phyloP scores from a whole-genome alignment of 106 monocot genomes.

The Allium sativum region DNA sequence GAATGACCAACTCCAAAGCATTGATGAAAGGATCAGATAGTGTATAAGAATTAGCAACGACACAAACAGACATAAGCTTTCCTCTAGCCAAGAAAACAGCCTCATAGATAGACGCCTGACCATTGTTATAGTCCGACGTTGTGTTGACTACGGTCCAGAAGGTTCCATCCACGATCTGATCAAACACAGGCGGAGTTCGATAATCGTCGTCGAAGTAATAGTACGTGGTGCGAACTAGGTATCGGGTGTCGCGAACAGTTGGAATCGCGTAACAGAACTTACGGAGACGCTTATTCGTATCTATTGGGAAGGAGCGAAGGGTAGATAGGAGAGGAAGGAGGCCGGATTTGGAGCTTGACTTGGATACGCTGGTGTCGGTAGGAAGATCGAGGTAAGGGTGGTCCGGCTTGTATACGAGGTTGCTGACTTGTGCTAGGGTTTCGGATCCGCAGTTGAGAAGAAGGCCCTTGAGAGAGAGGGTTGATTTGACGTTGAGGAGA shows the following conservation, averaged over 20 bases:
- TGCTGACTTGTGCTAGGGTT: constrained; percentile 1
- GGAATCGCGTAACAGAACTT: constrained; percentile 79
- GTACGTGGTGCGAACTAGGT: constrained; percentile 81
- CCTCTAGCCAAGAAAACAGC: constrained; percentile 47
- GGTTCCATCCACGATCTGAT: constrained; percentile 68
- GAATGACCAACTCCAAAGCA: constrained; percentile 43
- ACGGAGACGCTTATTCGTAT: constrained; percentile 10
- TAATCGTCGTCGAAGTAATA: constrained; percentile 50
- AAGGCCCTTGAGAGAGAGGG: constrained; percentile 12
- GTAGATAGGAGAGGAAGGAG: constrained; percentile 54
- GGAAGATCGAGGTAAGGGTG: constrained; percentile 26
- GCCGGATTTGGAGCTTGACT: not conserved
- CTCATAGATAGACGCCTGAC: constrained; percentile 63
- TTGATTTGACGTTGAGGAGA: not conserved
- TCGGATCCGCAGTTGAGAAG: constrained; percentile 55
- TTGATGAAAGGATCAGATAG: constrained; percentile 66
- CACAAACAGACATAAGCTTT: constrained; percentile 45
- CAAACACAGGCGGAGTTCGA: constrained; percentile 63
- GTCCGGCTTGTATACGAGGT: constrained; percentile 48
- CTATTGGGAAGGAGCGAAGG: constrained; percentile 57
- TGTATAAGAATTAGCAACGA: constrained; percentile 58
- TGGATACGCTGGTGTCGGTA: constrained; percentile 13
- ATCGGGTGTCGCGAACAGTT: constrained; percentile 26
- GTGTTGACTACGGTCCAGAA: constrained; percentile 80
- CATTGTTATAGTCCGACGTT: constrained; percentile 33